Conservation (phyloP, 2,329 filamentous ascomycete genomes). For the Ophiognomonia clavigignenti-juglandacearum region DNA sequence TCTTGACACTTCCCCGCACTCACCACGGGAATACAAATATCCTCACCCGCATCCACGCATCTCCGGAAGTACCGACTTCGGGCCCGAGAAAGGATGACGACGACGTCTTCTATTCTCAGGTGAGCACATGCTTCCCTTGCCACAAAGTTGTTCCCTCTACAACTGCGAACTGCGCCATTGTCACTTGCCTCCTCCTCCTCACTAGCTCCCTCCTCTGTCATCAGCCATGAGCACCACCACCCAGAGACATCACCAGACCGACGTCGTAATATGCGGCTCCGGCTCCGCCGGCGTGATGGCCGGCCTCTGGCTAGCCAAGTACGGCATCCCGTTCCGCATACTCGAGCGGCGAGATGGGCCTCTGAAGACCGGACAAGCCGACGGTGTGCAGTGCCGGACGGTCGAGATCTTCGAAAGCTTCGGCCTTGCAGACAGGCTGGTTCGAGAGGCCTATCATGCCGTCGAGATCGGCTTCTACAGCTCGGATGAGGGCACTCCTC, state of each 20-base stretch:
- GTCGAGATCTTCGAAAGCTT: slow-evolving; percentile 60
- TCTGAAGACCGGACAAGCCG: slow-evolving; percentile 55
- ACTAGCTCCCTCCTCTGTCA: not conserved
- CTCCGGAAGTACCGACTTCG: too few relatives aligned
- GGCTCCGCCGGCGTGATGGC: slow-evolving; percentile 60
- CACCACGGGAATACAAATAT: too few relatives aligned
- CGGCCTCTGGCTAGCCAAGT: slow-evolving; percentile 55
- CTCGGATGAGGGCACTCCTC: slow-evolving; percentile 18
- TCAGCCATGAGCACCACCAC: not conserved
- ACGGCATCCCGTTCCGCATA: slow-evolving; percentile 50
- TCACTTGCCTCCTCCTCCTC: too few relatives aligned
- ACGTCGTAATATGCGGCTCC: slow-evolving; percentile 57
- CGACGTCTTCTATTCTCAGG: too few relatives aligned
- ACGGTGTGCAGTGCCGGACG: slow-evolving; percentile 57
- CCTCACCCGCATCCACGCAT: too few relatives aligned
- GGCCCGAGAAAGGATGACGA: too few relatives aligned
- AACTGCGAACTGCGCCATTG: too few relatives aligned
- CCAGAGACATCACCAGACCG: slow-evolving; percentile 20
- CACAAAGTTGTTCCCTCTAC: too few relatives aligned
- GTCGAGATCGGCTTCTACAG: slow-evolving; percentile 56
- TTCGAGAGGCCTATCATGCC: slow-evolving; percentile 53
- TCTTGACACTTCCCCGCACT: too few relatives aligned
- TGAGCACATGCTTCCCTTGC: too few relatives aligned
- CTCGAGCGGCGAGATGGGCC: slow-evolving; percentile 53
- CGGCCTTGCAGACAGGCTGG: slow-evolving; percentile 46